Percentiles rank a stretch among this genome's conserved stretches.
phyloP scores from a whole-genome alignment of 306 rosid genomes.

The Alnus glutinosa region DNA sequence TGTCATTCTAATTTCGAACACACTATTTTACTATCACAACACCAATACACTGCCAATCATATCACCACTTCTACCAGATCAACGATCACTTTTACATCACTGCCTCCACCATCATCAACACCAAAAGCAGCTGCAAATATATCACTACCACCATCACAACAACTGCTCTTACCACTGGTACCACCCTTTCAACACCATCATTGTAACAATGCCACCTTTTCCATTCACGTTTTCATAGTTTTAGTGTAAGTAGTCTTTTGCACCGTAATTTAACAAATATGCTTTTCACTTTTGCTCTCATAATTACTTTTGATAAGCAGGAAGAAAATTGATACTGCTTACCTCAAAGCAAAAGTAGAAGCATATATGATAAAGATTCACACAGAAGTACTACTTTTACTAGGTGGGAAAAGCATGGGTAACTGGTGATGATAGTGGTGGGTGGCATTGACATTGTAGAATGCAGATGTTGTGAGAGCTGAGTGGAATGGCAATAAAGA shows the following conservation, averaged over 20 bases:
- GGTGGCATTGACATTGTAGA: not conserved
- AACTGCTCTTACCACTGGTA: not conserved
- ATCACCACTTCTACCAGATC: not conserved
- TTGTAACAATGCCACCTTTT: not conserved
- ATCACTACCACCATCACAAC: not conserved
- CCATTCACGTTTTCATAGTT: not conserved
- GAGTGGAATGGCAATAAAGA: not conserved
- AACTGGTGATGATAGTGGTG: conserved; percentile 17
- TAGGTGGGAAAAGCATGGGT: conserved; percentile 8
- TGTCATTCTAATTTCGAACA: not conserved
- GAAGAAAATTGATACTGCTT: not conserved
- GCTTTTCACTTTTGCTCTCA: not conserved
- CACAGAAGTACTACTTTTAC: not conserved
- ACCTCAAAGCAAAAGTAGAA: not conserved
- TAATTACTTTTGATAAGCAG: not conserved
- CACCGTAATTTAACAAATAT: not conserved
- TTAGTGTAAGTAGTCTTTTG: not conserved
- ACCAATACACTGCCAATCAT: not conserved
- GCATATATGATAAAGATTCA: not conserved
- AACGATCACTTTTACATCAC: not conserved
- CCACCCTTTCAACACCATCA: not conserved
- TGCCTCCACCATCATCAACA: not conserved
- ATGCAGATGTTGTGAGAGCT: not conserved
- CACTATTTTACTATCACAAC: not conserved
- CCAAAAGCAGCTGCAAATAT: not conserved